These are phyloP conservation scores for Tricladium varicosporioides DNA, from an alignment of 2,329 filamentous ascomycete genomes.

Conservation along the genomic window DNA sequence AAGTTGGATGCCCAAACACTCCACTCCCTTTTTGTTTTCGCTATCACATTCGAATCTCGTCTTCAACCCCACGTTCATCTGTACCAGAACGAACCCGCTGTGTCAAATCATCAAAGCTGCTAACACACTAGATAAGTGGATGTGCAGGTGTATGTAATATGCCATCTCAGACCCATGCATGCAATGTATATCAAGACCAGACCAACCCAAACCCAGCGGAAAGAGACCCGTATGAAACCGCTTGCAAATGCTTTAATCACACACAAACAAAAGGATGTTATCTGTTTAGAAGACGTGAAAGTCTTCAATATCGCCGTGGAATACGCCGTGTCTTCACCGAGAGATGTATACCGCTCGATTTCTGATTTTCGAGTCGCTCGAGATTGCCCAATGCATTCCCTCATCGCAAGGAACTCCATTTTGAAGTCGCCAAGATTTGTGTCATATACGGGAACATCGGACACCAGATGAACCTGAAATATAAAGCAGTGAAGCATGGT, in stretches of 20 bases:
- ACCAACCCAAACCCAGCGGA: constrained; percentile 16
- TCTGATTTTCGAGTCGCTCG: not conserved
- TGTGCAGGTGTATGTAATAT: constrained; percentile 10
- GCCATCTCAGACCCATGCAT: constrained; percentile 16
- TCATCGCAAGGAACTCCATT: not conserved
- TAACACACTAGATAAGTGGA: constrained; percentile 4
- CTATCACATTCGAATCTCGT: too few relatives aligned
- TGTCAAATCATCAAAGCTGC: constrained; percentile 9
- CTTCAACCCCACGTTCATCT: not conserved
- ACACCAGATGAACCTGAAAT: constrained; percentile 1
- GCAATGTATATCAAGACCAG: constrained; percentile 22
- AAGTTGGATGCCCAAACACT: constrained; percentile 10
- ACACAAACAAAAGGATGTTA: constrained; percentile 22
- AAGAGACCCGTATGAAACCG: constrained; percentile 20
- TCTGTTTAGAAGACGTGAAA: constrained; percentile 11
- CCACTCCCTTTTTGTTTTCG: constrained; percentile 8
- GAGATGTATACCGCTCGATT: constrained; percentile 2
- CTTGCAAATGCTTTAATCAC: constrained; percentile 32
- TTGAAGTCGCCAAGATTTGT: not conserved
- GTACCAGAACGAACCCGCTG: not conserved
- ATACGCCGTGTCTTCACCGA: constrained; percentile 7
- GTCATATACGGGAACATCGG: constrained; percentile 5
- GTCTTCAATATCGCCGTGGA: constrained; percentile 9
- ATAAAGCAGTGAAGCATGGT: constrained; percentile 1
- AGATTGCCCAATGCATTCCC: constrained; percentile 5